Evolutionary conservation across 2,329 filamentous ascomycete genomes (phyloP), one percentile per base, ranked within the genome.

Genomic region (Aspergillus ochraceoroseus): DNA sequence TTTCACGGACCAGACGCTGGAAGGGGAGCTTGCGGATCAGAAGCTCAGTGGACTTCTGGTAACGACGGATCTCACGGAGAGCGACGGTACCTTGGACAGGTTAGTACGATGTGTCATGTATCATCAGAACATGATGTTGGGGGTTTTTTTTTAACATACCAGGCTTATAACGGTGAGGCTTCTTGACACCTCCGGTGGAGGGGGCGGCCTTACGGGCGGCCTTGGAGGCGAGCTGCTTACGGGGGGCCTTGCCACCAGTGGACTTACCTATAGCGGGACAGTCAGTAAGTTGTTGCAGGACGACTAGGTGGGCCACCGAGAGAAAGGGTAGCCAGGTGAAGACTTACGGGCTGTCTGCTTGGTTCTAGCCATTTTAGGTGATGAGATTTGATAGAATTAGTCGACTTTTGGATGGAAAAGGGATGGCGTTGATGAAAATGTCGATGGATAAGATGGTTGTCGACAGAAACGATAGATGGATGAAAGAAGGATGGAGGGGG

Each of bases 181-280:
- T 92, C 85, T 92, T 92, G 80, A 90, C 85, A 82, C 85, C 85
- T 63, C 90, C 92, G 70, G 92, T 96, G 51, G 88, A 95, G 59
- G 92, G 92, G 48, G 92, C 90, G 62, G 84, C 88, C 83, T 98
- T 98, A 77, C 92, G 89, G 64, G 92, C 90, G 57, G 90, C 92
- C 86, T 95, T 95, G 79, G 89, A 95, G 62, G 90, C 90, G 66
- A 96, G 88, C 82, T 95, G 89, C 87, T 98, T 98, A 73, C 79
- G 77, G 58, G 79, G 79, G 63, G 79, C 79, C 72, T 83, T 83
- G 75, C 79, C 79, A 80, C 79, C 79, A 68, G 78, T 81, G 66
- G 77, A 80, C 74, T 95, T 84, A 70, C 80, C 79, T 80, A 62
- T 68, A 30, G 44, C 46, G 49, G 46, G 51, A 59, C 50, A 62